Base-by-base conservation (phyloP, 345 rosid species). In the Brassica rapa region DNA sequence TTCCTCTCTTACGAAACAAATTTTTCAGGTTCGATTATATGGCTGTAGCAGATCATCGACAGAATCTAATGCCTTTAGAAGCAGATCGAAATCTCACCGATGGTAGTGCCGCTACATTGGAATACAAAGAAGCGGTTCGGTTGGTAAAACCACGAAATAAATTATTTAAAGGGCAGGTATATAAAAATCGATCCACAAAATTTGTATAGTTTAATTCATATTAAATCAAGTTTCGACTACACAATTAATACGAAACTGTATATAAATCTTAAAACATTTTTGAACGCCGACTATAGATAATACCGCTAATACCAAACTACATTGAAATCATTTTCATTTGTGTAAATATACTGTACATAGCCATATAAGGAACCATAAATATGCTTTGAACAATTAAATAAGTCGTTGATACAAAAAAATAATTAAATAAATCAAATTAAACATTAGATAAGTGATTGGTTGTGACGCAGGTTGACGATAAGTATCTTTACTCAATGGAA, bases 111-210 rank as follows among this genome's bases (percentile, higher is more conserved):
- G 24, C 76, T 63, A 77, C 70, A 7, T 85, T 93, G 24, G 96
- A 87, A 2, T 95, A 81, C 65, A 89, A 91, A 8, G 97, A 95
- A 86, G 99, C 98, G 15, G 97, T 95, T 76, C 88, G 84, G 29
- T 66, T 90, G 68, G 88, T 91, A 23, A 43, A 87, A 33, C 93
- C 99, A 39, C 8, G 46, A 29, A 74, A 90, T 21, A 80, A 76
- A 4, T 51, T 37, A 1, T 73, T 90, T 51, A 86, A 80, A 81
- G 96, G 94, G 21, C 89, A 90, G 93, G 98, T 94, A 87, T 21
- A 6, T 4, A 15, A 2, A 57, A 55, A 14, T 15, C 16, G 35
- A 21, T 73, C 14, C 24, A 27, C 1, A 9, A 46, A 25, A 7
- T 43, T 8, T 24, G 32, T 27, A 0, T 37, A 4, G 2, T 8